Evolutionary conservation across 768 basidiomycete species (phyloP), one percentile per base, ranked within the genome.

Genomic region (Pleurotus sapidus): DNA sequence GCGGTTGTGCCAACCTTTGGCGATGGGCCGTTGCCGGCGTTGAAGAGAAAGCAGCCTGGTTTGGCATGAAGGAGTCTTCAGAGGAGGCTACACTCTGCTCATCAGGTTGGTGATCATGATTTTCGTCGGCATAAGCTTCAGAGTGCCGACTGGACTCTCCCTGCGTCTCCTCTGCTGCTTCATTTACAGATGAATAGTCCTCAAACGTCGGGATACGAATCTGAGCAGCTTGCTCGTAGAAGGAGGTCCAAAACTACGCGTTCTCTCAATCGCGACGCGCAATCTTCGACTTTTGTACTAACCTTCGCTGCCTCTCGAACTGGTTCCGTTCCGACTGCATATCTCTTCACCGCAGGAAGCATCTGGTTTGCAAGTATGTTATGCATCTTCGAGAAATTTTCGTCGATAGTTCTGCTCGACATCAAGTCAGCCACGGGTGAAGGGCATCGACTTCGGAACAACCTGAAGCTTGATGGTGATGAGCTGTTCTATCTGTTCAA

Each of bases 401-500:
- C 91, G 68, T 98, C 96, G 64, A 95, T 88, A 68, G n/a, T 93
- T 88, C 91, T 93, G 66, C 30, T 54, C 49, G 61, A 55, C 55
- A 49, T 56, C 56, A 56, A 34, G 30, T 60, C 46, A 38, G 27
- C 8, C 40, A n/a, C 23, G 18, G 6, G 27, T 12, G 15, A 38
- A 12, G 47, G 46, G n/a, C 24, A 42, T 20, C 9, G 17, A 38
- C n/a, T 5, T 46, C 25, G 46, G 18, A 55, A 69, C 61, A 56
- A 89, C 93, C 82, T 95, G 95, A 9, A 98, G 77, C 62, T 94
- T 89, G 53, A 95, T 80, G 7, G 95, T 95, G 60, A 96, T 95
- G 65, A 95, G 79, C 68, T 97, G 95, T 71, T 98, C 95, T 57
- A 97, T 93, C 71, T 95, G 92, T 65, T 96, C 93, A 55, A 94